Percentiles rank a stretch among this genome's conserved stretches.
Evolutionary conservation across 2,329 filamentous ascomycete species (phyloP).

Genomic region (Ophiostoma montium): DNA sequence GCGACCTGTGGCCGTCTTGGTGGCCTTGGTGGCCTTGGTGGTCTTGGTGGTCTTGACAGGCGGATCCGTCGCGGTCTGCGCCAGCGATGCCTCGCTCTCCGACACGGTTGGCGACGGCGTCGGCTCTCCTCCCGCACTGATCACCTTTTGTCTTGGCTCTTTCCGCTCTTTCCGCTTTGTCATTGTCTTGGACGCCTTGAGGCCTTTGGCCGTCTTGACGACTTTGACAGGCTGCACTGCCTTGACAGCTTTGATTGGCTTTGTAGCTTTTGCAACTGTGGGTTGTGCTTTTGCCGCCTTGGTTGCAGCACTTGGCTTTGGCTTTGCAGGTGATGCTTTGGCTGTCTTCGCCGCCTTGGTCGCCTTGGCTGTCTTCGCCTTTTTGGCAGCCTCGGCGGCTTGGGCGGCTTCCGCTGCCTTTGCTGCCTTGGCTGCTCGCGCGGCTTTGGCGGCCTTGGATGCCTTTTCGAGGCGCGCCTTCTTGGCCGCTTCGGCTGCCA

Average conservation of each 20-base stretch:
- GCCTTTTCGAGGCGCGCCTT: conserved; percentile 7
- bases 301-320: background rate
- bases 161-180: background rate
- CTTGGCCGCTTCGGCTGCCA: conserved; percentile 4
- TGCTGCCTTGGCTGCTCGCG: conserved; percentile 12
- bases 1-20: too few relatives aligned
- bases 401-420: background rate
- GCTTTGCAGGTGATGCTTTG: background rate
- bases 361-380: conserved; percentile 12
- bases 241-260: conserved; percentile 1
- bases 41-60: too few relatives aligned
- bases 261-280: background rate
- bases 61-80: background rate
- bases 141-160: too few relatives aligned
- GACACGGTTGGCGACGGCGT: background rate
- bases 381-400: conserved; percentile 14
- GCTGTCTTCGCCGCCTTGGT: conserved; percentile 1
- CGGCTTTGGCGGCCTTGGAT: conserved; percentile 17
- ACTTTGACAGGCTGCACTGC: conserved; percentile 20
- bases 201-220: conserved; percentile 16
- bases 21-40: too few relatives aligned
- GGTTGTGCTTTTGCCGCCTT: background rate
- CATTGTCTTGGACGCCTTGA: conserved; percentile 1
- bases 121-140: too few relatives aligned
- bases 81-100: background rate